Conservation (phyloP, 768 basidiomycete species). For the Naganishia friedmannii region DNA sequence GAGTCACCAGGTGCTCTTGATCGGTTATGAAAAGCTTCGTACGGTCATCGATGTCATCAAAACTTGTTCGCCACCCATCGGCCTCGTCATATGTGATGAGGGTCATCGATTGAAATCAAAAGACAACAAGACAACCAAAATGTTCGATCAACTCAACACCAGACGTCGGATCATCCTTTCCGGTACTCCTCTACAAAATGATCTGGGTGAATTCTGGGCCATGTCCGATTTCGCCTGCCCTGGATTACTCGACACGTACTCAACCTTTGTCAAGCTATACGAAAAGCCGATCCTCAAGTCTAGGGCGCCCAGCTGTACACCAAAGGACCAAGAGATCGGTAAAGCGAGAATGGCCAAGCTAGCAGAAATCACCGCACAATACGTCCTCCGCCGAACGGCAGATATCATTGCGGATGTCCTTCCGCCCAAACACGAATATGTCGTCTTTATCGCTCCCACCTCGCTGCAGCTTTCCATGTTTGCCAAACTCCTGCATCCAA, state of each 20-base stretch:
- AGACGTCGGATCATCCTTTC: constrained; percentile 76
- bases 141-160: constrained; percentile 76
- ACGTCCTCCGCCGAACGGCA: constrained; percentile 85
- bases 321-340: constrained; percentile 72
- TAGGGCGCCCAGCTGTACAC: constrained; percentile 69
- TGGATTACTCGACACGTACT: constrained; percentile 63
- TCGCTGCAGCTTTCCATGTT: constrained; percentile 77
- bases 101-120: constrained; percentile 93
- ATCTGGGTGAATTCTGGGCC: constrained; percentile 88
- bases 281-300: constrained; percentile 84
- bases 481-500: constrained; percentile 67
- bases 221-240: constrained; percentile 98
- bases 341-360: constrained; percentile 76
- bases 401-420: constrained; percentile 75
- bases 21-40: constrained; percentile 88
- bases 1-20: constrained; percentile 71
- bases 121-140: constrained; percentile 79
- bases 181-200: constrained; percentile 96
- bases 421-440: constrained; percentile 94
- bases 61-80: constrained; percentile 69
- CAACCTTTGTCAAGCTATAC: constrained; percentile 61
- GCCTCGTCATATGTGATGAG: constrained; percentile 92
- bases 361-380: constrained; percentile 70
- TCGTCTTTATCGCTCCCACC: constrained; percentile 92
- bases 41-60: constrained; percentile 58